Base-by-base conservation (phyloP, 2,329 filamentous ascomycete genomes). In the Corniculantispora saksenae region DNA sequence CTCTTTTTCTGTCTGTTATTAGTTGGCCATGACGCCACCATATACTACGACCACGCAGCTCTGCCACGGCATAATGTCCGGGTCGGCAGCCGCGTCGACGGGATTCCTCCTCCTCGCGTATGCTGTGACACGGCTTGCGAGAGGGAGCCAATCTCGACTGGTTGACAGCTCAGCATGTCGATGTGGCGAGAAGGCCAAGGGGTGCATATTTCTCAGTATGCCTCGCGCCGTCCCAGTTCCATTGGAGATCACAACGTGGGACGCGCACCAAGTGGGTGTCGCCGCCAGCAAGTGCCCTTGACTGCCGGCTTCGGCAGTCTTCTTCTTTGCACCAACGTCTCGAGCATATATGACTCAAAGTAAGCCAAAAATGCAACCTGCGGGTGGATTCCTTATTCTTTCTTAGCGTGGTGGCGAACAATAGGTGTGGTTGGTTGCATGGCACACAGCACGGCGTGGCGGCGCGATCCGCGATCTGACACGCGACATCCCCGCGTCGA, bases 401-500 rank as follows among this genome's bases (percentile, higher is more conserved):
- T 23, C 17, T 32, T 32, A 32, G 19, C 19, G 40, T 21, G 12
- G 10, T 21, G 23, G 23, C 47, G 32, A 27, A 43, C 6, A 62
- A 50, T 27, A 32, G 5, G n/a, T n/a, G n/a, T n/a, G n/a, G n/a
- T n/a, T n/a, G n/a, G 32, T 32, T 32, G 32, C 32, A 32, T 32
- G 32, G 32, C 32, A 32, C 10, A 32, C 10, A 10, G 47, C 51
- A 51, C 51, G 53, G 53, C 54, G 53, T 43, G 61, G 51, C 43
- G 21, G 4, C 50, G 50, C 19, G 23, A 50, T 13, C 8, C 13
- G 47, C 17, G n/a, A 61, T 61, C 58, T 40, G 32, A 40, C 23
- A 50, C 32, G 54, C 54, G 61, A 57, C 10, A 21, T n/a, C 51
- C 51, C 61, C 61, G 61, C 61, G 61, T 57, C 38, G 29, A 21